Evolutionary conservation across 805 yeast species (phyloP), one percentile per base, ranked within the genome.

Genomic region (Yarrowia sp.): DNA sequence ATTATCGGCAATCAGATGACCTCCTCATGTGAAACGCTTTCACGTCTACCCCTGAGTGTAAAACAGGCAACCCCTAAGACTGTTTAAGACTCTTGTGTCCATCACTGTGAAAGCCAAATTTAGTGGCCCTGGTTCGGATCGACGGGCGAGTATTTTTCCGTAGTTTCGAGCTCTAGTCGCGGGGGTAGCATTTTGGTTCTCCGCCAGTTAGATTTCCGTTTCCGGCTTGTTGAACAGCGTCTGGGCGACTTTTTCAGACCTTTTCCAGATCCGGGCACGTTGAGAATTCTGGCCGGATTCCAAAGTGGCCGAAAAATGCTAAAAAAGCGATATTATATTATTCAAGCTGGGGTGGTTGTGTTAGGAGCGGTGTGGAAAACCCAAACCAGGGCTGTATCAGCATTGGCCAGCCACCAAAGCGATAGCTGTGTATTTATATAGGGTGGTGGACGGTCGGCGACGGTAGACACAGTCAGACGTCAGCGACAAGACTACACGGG

Each of bases 381-480:
- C 46, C 61, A 55, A 55, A 24, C 58, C 34, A 52, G 58, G 56
- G 43, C 61, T 39, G 61, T 55, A 39, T 24, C 61, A 33, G 61
- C 20, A 15, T 24, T 19, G 56, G 56, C 56, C 40, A 55, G 61
- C 46, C 61, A 55, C 60, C 42, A 17, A 6, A 9, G 19, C n/a
- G 24, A 52, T 36, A 19, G 15, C 8, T 17, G 53, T 39, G 34
- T 38, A 39, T 39, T 17, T 53, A 38, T 53, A 53, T 52, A 52
- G 38, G 39, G 13, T 9, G 56, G 24, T 24, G 9, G n/a, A 24
- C 44, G 19, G n/a, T 15, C 15, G 17, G 8, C 19, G 9, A 13
- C 42, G n/a, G 42, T 14, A 39, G n/a, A n/a, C 43, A 40, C 43
- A n/a, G 20, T 10, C 47, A 8, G 19, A 14, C 44, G 9, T 7